Base-by-base conservation (phyloP, 768 basidiomycete species). In the Xerocomellus amylosporus region DNA sequence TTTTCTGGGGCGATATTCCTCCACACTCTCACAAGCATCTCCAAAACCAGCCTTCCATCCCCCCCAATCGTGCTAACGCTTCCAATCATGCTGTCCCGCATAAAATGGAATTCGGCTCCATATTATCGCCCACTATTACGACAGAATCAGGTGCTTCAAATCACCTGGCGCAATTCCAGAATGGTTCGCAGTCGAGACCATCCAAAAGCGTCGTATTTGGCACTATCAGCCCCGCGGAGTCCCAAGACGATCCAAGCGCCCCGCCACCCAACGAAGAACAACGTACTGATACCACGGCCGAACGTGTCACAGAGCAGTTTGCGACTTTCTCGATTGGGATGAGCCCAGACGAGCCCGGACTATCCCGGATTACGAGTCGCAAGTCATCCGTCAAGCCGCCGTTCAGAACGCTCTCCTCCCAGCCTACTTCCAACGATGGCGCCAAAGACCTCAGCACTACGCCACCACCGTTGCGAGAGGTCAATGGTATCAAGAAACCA, bases 201-300 rank as follows among this genome's bases (percentile, higher is more conserved):
- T 31, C 65, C 36, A 63, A 52, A 58, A 68, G 70, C 47, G 74
- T 84, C 38, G 71, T 81, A 6, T 84, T 84, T 62, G 83, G 83
- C 8, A 82, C 77, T 49, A 80, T 83, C 51, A 69, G 67, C 37
- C 53, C 68, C 22, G 56, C 65, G 3, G 74, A 67, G 0, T 54
- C 67, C 13, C 54, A 50, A 13, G 46, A 55, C 22, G 48, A 59
- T 8, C 13, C 49, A 14, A 34, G 4, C 14, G 3, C 20, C 28
- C 15, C 46, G 1, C 30, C 42, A 8, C 24, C 13, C 15, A 37
- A 22, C 14, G 54, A 55, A 13, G 62, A 59, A 31, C 54, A 44
- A n/a, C 59, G n/a, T 14, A 33, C 62, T 14, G 54, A 58, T 24
- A 9, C 42, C 33, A 31, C 55, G 0, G 43, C 66, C 22, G 63